phyloP scores from a whole-genome alignment of 2,329 filamentous ascomycete genomes.

The Ophiobolus disseminans region DNA sequence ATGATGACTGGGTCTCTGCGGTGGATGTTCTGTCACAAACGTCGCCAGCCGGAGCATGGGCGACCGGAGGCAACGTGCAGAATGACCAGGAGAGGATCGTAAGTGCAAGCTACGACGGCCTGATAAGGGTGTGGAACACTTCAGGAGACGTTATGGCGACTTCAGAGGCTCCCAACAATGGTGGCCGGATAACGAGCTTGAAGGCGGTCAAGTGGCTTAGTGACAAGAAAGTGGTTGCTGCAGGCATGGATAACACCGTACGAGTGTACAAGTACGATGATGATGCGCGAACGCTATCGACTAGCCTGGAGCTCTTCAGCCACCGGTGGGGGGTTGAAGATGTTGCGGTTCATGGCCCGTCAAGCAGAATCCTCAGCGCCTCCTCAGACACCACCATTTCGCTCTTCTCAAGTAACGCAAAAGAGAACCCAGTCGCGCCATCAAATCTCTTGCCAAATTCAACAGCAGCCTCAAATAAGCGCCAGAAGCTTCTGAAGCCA shows the following conservation, averaged over 20 bases:
- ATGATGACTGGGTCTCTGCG: conserved; percentile 94
- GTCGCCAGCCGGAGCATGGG: conserved; percentile 67
- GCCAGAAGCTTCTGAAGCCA: conserved; percentile 70
- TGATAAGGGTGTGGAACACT: conserved; percentile 85
- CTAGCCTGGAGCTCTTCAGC: conserved; percentile 81
- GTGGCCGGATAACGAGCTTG: conserved; percentile 72
- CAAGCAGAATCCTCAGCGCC: conserved; percentile 81
- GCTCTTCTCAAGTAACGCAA: conserved; percentile 85
- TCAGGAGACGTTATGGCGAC: conserved; percentile 85
- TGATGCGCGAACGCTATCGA: conserved; percentile 67
- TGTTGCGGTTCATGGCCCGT: conserved; percentile 74
- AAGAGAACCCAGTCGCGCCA: conserved; percentile 76
- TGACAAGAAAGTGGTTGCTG: conserved; percentile 78
- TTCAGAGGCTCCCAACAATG: conserved; percentile 69
- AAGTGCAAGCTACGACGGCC: conserved; percentile 92
- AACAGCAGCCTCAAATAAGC: conserved; percentile 71
- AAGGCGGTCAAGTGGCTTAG: conserved; percentile 85
- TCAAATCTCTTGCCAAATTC: conserved; percentile 71
- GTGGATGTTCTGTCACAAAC: conserved; percentile 80
- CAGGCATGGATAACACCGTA: conserved; percentile 83
- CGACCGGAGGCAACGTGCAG: conserved; percentile 53
- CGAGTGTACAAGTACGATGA: conserved; percentile 90
- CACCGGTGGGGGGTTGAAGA: conserved; percentile 78
- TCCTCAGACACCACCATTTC: conserved; percentile 83
- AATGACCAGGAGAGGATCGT: conserved; percentile 74